Evolutionary conservation across 306 rosid species (phyloP).

Genomic region (Clitoria ternatea): DNA sequence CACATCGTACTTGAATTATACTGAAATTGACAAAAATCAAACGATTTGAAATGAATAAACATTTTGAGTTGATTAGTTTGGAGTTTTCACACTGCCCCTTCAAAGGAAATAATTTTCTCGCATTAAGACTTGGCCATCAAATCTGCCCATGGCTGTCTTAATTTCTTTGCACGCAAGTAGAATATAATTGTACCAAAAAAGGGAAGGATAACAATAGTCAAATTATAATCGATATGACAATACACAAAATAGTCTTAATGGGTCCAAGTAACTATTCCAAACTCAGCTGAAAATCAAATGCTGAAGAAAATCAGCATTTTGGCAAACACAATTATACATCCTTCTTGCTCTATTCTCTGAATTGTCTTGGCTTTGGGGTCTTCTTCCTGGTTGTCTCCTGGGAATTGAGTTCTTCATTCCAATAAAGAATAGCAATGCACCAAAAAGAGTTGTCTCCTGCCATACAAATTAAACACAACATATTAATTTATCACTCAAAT

Average conservation of each 20-base stretch:
- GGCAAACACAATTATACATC: not conserved
- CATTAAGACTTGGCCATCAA: not conserved
- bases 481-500: not conserved
- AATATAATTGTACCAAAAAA: not conserved
- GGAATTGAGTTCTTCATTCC: slow-evolving; percentile 75
- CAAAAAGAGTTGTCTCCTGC: slow-evolving; percentile 66
- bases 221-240: slow-evolving; percentile 7
- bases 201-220: not conserved
- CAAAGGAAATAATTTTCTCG: not conserved
- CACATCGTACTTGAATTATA: not conserved
- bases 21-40: not conserved
- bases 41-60: not conserved
- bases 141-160: not conserved
- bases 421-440: slow-evolving; percentile 74
- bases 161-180: not conserved
- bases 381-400: slow-evolving; percentile 62
- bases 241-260: slow-evolving; percentile 3
- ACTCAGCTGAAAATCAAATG: slow-evolving; percentile 19
- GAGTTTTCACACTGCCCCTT: not conserved
- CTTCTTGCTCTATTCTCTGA: slow-evolving; percentile 30
- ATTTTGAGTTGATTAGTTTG: too few relatives aligned
- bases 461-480: slow-evolving; percentile 4
- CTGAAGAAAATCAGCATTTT: slow-evolving; percentile 17
- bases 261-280: slow-evolving; percentile 16
- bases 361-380: slow-evolving; percentile 56